Conservation (phyloP, 352 stramenopile genomes). For the Phytophthora sojae region DNA sequence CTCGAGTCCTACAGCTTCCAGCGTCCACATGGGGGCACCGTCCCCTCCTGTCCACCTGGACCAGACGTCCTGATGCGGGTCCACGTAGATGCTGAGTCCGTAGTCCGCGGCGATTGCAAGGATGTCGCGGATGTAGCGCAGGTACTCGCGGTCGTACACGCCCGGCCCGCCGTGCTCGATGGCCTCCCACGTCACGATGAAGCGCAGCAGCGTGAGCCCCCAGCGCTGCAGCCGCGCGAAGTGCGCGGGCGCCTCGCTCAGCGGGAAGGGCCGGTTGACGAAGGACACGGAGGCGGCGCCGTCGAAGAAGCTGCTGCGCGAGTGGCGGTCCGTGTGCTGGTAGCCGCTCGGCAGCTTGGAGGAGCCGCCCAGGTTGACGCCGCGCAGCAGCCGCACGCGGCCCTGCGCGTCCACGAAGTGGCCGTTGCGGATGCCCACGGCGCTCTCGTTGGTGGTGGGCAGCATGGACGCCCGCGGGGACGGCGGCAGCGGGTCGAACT, state of each 20-base stretch:
- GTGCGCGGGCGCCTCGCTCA: conserved; percentile 81
- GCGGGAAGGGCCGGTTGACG: conserved; percentile 86
- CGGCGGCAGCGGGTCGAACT: conserved; percentile 2
- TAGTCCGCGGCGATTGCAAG: conserved; percentile 67
- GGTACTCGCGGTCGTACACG: conserved; percentile 87
- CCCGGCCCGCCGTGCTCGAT: conserved; percentile 88
- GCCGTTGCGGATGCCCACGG: conserved; percentile 56
- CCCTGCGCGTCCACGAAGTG: conserved; percentile 87
- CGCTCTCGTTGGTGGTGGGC: conserved; percentile 20
- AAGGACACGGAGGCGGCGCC: conserved; percentile 56
- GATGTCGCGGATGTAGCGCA: conserved; percentile 76
- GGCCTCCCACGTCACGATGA: conserved; percentile 92
- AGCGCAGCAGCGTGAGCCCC: conserved; percentile 84
- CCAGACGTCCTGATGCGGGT: conserved; percentile 94
- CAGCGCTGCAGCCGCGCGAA: conserved; percentile 82
- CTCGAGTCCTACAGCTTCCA: conserved; percentile 81
- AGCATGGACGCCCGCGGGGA: conserved; percentile 23
- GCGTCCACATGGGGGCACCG: conserved; percentile 90
- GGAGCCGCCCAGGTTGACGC: conserved; percentile 90
- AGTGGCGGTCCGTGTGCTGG: conserved; percentile 51
- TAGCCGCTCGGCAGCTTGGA: conserved; percentile 86
- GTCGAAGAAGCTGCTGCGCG: conserved; percentile 58
- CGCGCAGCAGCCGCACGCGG: conserved; percentile 77
- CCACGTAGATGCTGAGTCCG: conserved; percentile 89
- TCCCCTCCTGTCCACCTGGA: conserved; percentile 91